A percentile compares a stretch with the other conserved stretches of the same genome.
These are phyloP conservation scores for Acanthamoeba sp. DNA, from an alignment of 208 protist species.

Conservation along the genomic window DNA sequence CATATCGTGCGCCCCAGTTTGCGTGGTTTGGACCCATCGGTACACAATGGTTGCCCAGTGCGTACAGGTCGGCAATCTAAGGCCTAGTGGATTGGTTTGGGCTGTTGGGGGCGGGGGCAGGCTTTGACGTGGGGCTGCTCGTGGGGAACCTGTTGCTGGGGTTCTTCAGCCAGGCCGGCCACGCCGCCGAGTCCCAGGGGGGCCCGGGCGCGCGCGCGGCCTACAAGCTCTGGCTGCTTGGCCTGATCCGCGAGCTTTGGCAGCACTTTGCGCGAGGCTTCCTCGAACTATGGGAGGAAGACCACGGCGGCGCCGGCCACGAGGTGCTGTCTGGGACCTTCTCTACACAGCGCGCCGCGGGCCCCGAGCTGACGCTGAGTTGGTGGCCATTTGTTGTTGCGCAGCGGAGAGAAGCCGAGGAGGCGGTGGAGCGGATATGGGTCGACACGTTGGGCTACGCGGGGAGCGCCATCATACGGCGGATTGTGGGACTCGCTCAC, in stretches of 20 bases:
- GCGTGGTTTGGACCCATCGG: constrained; percentile 72
- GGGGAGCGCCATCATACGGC: constrained; percentile 45
- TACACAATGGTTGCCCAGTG: neutral
- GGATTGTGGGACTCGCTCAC: constrained; percentile 72
- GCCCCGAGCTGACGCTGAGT: neutral
- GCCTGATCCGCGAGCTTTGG: neutral
- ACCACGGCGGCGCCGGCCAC: neutral
- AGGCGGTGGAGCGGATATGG: neutral
- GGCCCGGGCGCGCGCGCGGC: neutral
- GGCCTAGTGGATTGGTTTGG: too few relatives aligned
- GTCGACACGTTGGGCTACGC: neutral
- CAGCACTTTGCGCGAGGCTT: constrained; percentile 29
- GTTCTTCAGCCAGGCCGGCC: constrained; percentile 69
- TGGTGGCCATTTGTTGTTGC: too few relatives aligned
- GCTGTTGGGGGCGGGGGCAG: neutral
- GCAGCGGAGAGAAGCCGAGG: neutral
- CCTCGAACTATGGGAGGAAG: neutral
- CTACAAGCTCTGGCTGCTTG: constrained; percentile 16
- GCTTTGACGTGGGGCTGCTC: constrained; percentile 68
- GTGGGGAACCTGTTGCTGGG: constrained; percentile 72
- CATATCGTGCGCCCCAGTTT: neutral
- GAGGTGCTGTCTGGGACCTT: neutral
- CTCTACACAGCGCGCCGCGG: too few relatives aligned
- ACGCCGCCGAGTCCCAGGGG: neutral
- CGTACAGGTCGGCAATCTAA: neutral